phyloP scores from a whole-genome alignment of 2,329 filamentous ascomycete species.

The Alternaria triticina region DNA sequence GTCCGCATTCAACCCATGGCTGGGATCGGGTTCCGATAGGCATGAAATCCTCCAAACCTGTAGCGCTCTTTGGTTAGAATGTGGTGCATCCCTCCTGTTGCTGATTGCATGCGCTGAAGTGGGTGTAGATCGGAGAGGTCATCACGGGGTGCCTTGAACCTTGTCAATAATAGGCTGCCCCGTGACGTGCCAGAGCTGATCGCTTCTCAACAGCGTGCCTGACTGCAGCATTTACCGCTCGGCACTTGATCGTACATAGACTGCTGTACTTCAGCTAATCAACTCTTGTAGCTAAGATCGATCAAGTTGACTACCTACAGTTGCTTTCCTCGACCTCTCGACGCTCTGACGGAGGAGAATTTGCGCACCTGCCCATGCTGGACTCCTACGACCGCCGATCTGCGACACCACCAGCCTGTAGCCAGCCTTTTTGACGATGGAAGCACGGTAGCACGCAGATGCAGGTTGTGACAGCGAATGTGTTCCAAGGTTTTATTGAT shows the following conservation, averaged over 20 bases:
- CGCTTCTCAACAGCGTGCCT: background rate
- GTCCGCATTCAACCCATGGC: background rate
- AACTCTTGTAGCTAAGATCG: background rate
- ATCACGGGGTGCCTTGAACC: background rate
- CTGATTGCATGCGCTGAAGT: background rate
- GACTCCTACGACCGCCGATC: background rate
- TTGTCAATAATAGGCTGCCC: background rate
- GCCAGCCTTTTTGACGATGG: background rate
- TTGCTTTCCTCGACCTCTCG: background rate
- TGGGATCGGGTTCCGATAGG: background rate
- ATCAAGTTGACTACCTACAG: background rate
- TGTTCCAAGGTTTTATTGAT: too few relatives aligned
- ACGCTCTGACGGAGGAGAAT: background rate
- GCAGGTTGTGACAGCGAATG: background rate
- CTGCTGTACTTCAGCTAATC: background rate
- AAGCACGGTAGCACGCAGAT: background rate
- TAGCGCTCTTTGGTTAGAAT: background rate
- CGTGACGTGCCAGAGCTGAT: background rate
- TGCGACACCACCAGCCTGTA: background rate
- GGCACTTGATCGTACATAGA: background rate
- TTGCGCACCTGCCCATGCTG: background rate
- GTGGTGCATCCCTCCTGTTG: background rate
- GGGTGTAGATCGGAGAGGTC: background rate
- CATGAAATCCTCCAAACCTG: background rate
- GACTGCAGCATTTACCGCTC: background rate